These are phyloP conservation scores for Sordariomycetes sp. DNA, from an alignment of 2,329 filamentous ascomycete genomes.

Conservation along the genomic window DNA sequence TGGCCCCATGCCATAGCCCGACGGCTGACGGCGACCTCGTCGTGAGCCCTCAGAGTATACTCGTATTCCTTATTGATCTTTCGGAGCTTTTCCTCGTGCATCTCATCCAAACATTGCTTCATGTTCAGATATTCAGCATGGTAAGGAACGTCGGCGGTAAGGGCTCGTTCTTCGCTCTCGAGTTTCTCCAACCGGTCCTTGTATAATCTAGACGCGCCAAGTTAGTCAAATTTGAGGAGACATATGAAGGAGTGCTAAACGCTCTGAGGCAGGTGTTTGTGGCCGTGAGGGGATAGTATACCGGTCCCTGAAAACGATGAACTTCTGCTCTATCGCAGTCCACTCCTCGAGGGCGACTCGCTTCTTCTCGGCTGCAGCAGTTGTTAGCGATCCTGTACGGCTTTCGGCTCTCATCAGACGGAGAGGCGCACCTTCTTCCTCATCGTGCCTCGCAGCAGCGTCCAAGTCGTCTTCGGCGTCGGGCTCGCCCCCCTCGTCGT, in stretches of 20 bases:
- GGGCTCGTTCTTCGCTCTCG: slow-evolving; percentile 54
- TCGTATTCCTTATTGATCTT: slow-evolving; percentile 62
- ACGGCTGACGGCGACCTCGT: slow-evolving; percentile 65
- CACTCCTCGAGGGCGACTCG: slow-evolving; percentile 69
- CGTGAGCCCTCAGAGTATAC: slow-evolving; percentile 60
- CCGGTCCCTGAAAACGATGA: slow-evolving; percentile 73
- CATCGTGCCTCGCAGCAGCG: slow-evolving; percentile 40
- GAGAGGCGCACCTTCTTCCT: slow-evolving; percentile 3
- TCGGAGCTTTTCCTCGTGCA: slow-evolving; percentile 67
- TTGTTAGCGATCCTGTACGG: neutral
- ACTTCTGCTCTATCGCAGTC: slow-evolving; percentile 73
- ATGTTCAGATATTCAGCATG: slow-evolving; percentile 88
- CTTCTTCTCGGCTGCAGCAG: slow-evolving; percentile 56
- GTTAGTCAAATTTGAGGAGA: neutral
- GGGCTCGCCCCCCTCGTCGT: slow-evolving; percentile 12
- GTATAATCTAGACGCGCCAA: slow-evolving; percentile 53
- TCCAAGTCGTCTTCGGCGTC: slow-evolving; percentile 44
- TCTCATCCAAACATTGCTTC: slow-evolving; percentile 73
- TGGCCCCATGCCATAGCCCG: slow-evolving; percentile 80
- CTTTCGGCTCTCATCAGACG: neutral
- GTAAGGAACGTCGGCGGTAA: slow-evolving; percentile 47
- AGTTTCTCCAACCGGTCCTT: slow-evolving; percentile 77
- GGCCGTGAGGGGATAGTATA: slow-evolving; percentile 18
- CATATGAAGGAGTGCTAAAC: neutral
- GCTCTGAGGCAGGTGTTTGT: neutral